A percentile compares a stretch with the other conserved stretches of the same genome.
Conservation (phyloP, 208 protist species). For the Tritrichomonas foetus region DNA sequence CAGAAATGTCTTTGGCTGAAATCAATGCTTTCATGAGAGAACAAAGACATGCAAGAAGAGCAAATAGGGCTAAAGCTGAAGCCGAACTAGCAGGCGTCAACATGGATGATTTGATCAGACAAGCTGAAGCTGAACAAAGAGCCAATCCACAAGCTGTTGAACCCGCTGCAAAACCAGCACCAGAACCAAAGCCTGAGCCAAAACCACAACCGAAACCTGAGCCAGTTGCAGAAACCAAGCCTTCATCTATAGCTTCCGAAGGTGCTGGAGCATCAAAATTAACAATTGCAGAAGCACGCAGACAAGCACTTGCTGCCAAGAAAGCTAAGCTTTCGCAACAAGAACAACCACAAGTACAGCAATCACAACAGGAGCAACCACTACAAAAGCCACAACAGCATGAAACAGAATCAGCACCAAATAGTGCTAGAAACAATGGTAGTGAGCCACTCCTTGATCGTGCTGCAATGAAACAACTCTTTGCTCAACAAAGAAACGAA, state of each 20-base stretch:
- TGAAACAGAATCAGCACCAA: too few species aligned
- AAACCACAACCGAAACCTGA: not conserved
- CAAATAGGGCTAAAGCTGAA: not conserved
- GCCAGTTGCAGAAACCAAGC: not conserved
- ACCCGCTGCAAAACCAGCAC: not conserved
- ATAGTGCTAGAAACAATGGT: too few species aligned
- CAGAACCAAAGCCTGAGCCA: not conserved
- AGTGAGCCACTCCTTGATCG: not conserved
- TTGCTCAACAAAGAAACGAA: not conserved
- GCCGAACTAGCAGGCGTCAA: not conserved
- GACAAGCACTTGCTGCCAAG: not conserved
- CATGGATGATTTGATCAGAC: not conserved
- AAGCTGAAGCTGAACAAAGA: not conserved
- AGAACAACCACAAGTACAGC: too few species aligned
- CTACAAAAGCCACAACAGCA: too few species aligned
- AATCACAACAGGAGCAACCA: too few species aligned
- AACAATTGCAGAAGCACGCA: too few species aligned
- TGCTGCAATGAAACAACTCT: not conserved
- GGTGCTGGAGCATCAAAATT: not conserved
- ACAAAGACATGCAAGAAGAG: not conserved
- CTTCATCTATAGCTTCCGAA: not conserved
- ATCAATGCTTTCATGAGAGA: not conserved
- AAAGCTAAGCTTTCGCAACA: not conserved
- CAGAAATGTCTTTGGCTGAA: not conserved
- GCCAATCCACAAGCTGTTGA: not conserved